Conservation (phyloP, 345 rosid genomes). For the rapeseed (Brassica napus) region DNA sequence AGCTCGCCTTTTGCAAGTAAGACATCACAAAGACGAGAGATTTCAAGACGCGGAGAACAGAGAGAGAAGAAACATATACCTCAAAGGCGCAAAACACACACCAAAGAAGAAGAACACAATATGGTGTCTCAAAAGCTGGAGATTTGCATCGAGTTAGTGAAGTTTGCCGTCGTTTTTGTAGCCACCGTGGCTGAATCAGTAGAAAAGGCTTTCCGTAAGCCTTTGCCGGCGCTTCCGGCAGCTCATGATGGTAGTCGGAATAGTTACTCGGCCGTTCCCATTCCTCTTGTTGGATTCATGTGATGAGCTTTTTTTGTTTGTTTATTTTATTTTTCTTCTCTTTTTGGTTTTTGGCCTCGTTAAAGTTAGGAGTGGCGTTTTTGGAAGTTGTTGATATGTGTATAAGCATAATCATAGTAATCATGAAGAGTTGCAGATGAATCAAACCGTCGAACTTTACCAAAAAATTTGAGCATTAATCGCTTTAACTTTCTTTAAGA, state of each 20-base stretch:
- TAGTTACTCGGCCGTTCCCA: slow-evolving; percentile 22
- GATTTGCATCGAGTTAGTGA: slow-evolving; percentile 50
- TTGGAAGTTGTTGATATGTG: slow-evolving; percentile 30
- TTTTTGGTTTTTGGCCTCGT: slow-evolving; percentile 26
- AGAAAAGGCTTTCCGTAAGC: slow-evolving; percentile 33
- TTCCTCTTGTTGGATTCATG: slow-evolving; percentile 55
- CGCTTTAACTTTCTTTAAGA: background rate
- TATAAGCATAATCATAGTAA: slow-evolving; percentile 15
- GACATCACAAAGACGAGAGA: slow-evolving; percentile 34
- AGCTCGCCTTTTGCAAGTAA: slow-evolving; percentile 21
- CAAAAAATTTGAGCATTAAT: background rate
- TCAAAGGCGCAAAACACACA: slow-evolving; percentile 28
- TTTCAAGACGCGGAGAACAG: slow-evolving; percentile 25
- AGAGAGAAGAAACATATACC: slow-evolving; percentile 5
- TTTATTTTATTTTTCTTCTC: background rate
- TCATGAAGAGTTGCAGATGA: slow-evolving; percentile 32
- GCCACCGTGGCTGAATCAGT: slow-evolving; percentile 52
- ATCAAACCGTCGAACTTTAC: slow-evolving; percentile 11
- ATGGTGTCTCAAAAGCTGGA: slow-evolving; percentile 55
- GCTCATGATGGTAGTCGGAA: slow-evolving; percentile 26
- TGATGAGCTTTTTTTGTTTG: slow-evolving; percentile 36
- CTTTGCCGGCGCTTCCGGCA: slow-evolving; percentile 3
- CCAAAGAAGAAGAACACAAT: background rate
- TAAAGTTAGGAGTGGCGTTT: slow-evolving; percentile 1
- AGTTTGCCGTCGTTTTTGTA: slow-evolving; percentile 48